Evolutionary conservation across 1,139 yeast species (phyloP).

Genomic region (Hemisphaericaspora subhashii): DNA sequence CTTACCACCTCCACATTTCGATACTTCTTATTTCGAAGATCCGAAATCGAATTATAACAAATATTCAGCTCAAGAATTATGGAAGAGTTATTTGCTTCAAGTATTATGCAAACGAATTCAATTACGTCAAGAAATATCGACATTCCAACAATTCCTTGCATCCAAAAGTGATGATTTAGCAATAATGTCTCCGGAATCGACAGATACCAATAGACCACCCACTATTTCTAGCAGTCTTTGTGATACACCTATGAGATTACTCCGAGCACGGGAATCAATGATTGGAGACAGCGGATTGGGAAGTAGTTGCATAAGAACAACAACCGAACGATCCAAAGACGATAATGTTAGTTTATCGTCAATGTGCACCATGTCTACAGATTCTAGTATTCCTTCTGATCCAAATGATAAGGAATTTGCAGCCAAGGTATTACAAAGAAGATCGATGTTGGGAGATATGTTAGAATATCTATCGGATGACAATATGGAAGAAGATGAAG

Average conservation of each 20-base stretch:
- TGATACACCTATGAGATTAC: conserved; percentile 2
- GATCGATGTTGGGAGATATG: conserved; percentile 49
- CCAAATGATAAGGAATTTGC: conserved; percentile 14
- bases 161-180: conserved; percentile 2
- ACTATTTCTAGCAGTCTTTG: background rate
- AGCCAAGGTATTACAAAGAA: conserved; percentile 27
- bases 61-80: conserved; percentile 19
- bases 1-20: conserved; percentile 28
- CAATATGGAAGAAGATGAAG: conserved; percentile 13
- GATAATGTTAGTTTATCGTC: background rate
- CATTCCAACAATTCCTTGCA: conserved; percentile 32
- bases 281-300: background rate
- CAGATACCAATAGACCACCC: background rate
- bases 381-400: conserved; percentile 4
- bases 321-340: background rate
- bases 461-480: conserved; percentile 42
- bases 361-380: conserved; percentile 1
- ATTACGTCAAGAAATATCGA: conserved; percentile 42
- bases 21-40: conserved; percentile 9
- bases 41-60: background rate
- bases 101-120: conserved; percentile 42
- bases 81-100: conserved; percentile 38
- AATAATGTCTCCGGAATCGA: too few relatives aligned
- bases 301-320: too few relatives aligned
- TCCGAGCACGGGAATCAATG: background rate